These are phyloP conservation scores for Fabrea salina DNA, from an alignment of 169 alveolate species.

Conservation along the genomic window DNA sequence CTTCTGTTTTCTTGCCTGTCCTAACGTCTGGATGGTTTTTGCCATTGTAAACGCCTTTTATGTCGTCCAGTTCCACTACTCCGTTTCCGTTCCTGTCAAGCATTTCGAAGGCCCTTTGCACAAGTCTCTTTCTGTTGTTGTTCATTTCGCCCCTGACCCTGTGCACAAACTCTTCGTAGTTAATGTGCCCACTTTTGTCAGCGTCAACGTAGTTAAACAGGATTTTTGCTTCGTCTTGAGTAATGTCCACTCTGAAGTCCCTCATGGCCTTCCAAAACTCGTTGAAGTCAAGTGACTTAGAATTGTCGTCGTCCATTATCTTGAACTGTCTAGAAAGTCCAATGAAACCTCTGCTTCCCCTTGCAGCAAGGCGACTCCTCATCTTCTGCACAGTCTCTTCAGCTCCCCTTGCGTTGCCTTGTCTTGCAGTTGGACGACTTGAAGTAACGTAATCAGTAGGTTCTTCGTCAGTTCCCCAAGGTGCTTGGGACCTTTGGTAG, in stretches of 20 bases:
- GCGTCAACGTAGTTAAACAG: constrained; percentile 59
- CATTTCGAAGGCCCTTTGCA: constrained; percentile 43
- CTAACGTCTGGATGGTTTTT: constrained; percentile 66
- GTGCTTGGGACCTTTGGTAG: not conserved
- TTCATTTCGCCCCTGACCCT: constrained; percentile 63
- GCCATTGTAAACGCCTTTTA: constrained; percentile 45
- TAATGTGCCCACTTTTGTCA: constrained; percentile 49
- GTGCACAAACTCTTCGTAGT: constrained; percentile 53
- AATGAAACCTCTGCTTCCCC: constrained; percentile 74
- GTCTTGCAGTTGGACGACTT: constrained; percentile 1
- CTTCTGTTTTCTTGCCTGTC: constrained; percentile 62
- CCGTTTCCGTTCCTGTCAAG: constrained; percentile 45
- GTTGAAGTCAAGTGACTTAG: constrained; percentile 46
- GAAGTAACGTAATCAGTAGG: constrained; percentile 6
- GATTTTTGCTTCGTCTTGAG: constrained; percentile 47
- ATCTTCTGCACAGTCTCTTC: constrained; percentile 36
- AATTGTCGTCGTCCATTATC: constrained; percentile 56
- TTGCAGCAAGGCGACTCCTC: constrained; percentile 43
- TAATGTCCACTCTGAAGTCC: constrained; percentile 52
- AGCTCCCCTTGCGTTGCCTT: constrained; percentile 24
- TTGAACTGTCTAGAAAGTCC: constrained; percentile 50
- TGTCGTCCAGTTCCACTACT: constrained; percentile 36
- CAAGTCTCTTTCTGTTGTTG: constrained; percentile 49
- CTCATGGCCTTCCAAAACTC: constrained; percentile 52
- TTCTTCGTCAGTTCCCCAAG: constrained; percentile 23